These are phyloP conservation scores for Globisporangium heterothallicum DNA, from an alignment of 352 stramenopile genomes.

Conservation along the genomic window DNA sequence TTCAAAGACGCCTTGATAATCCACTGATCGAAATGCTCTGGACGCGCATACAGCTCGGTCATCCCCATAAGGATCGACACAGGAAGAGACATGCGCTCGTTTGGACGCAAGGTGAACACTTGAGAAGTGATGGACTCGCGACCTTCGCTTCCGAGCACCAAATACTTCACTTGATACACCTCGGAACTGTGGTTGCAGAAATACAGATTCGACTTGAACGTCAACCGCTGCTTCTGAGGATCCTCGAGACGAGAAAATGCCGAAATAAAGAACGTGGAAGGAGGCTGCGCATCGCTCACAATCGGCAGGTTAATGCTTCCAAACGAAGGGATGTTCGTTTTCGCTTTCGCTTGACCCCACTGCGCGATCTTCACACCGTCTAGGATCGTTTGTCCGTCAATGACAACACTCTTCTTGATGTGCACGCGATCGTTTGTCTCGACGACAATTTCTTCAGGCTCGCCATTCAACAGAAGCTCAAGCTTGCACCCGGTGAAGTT, in stretches of 20 bases:
- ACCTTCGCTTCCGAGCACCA: constrained; percentile 45
- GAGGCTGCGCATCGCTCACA: constrained; percentile 22
- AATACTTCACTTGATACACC: constrained; percentile 69
- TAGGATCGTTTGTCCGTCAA: constrained; percentile 33
- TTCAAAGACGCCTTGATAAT: constrained; percentile 70
- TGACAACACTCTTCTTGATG: constrained; percentile 21
- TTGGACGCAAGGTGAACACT: constrained; percentile 50
- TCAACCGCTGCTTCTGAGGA: constrained; percentile 47
- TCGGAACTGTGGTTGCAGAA: constrained; percentile 79
- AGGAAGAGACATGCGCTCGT: constrained; percentile 61
- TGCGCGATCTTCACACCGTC: constrained; percentile 52
- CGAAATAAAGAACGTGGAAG: constrained; percentile 57
- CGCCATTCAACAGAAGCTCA: constrained; percentile 40
- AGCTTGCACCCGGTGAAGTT: constrained; percentile 70
- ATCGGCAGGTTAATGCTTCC: constrained; percentile 58
- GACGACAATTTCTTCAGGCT: constrained; percentile 27
- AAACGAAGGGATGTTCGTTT: constrained; percentile 45
- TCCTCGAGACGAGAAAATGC: constrained; percentile 72
- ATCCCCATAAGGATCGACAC: constrained; percentile 75
- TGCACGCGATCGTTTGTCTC: constrained; percentile 41
- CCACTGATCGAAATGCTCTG: constrained; percentile 63
- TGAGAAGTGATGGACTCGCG: constrained; percentile 48
- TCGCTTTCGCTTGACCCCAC: constrained; percentile 39
- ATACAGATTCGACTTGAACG: constrained; percentile 77
- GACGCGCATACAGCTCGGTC: constrained; percentile 75